These are phyloP conservation scores for Neolentinus lepideus DNA, from an alignment of 1,284 basidiomycete genomes.

Conservation along the genomic window DNA sequence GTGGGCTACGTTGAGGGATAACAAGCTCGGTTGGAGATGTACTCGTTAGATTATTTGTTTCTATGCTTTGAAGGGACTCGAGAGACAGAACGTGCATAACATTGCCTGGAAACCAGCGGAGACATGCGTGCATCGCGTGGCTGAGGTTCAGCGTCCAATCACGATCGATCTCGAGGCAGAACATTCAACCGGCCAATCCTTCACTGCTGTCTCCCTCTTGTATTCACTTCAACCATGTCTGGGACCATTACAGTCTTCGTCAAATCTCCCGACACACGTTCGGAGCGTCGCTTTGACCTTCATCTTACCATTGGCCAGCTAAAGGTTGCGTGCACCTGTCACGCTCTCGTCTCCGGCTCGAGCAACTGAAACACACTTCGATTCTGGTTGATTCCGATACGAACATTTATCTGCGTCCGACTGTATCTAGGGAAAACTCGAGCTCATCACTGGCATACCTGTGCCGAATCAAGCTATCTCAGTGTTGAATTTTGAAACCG, in stretches of 20 bases:
- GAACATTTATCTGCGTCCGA: not conserved
- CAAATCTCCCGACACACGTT: slow-evolving; percentile 80
- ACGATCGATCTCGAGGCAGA: no score
- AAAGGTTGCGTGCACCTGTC: slow-evolving; percentile 46
- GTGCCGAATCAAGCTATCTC: slow-evolving; percentile 62
- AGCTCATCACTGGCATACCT: slow-evolving; percentile 87
- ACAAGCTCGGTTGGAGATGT: no score
- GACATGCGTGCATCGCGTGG: no score
- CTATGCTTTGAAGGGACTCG: no score
- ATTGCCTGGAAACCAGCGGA: no score
- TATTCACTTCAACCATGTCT: slow-evolving; percentile 29
- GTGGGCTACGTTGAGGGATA: no score
- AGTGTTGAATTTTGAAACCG: slow-evolving; percentile 55
- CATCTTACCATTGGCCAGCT: slow-evolving; percentile 69
- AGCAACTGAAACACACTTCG: not conserved
- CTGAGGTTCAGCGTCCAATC: no score
- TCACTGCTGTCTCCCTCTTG: no score
- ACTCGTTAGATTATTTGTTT: no score
- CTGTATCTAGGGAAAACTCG: slow-evolving; percentile 65
- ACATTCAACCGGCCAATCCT: no score
- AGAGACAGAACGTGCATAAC: no score
- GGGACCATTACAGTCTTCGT: slow-evolving; percentile 67
- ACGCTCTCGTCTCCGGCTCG: not conserved
- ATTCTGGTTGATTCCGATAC: not conserved
- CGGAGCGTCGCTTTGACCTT: slow-evolving; percentile 77